Conservation (phyloP, 805 yeast genomes). For the Wickerhamiella cacticola region DNA sequence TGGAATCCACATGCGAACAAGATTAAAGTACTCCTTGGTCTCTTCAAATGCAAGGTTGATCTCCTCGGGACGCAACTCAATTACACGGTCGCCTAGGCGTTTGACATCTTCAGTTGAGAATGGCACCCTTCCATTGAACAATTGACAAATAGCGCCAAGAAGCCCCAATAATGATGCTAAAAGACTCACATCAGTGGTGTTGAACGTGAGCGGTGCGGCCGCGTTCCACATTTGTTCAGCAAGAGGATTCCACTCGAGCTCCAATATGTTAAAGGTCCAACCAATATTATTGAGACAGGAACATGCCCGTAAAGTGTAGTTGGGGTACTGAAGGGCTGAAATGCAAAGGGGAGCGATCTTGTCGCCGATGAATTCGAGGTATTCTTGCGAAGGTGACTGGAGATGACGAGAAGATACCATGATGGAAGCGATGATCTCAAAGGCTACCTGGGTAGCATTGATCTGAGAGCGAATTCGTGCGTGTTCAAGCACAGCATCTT, state of each 20-base stretch:
- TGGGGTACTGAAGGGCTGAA: constrained; percentile 28
- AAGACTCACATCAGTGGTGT: constrained; percentile 23
- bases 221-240: constrained; percentile 25
- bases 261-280: constrained; percentile 19
- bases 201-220: constrained; percentile 18
- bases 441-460: constrained; percentile 53
- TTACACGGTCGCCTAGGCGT: constrained; percentile 3
- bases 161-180: constrained; percentile 22
- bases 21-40: constrained; percentile 3
- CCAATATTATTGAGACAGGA: constrained; percentile 53
- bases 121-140: constrained; percentile 21
- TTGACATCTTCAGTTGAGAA: background rate
- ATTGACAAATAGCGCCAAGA: constrained; percentile 19
- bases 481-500: constrained; percentile 10
- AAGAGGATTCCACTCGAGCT: constrained; percentile 31
- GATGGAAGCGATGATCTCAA: constrained; percentile 67
- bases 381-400: constrained; percentile 17
- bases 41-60: constrained; percentile 10
- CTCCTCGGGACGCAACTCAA: constrained; percentile 1
- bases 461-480: constrained; percentile 25
- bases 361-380: constrained; percentile 14
- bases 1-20: constrained; percentile 2
- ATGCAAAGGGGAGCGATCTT: constrained; percentile 24
- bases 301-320: constrained; percentile 44
- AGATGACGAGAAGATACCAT: constrained; percentile 42